phyloP scores from a whole-genome alignment of 2,329 filamentous ascomycete species.

The Pyrenophora seminiperda region DNA sequence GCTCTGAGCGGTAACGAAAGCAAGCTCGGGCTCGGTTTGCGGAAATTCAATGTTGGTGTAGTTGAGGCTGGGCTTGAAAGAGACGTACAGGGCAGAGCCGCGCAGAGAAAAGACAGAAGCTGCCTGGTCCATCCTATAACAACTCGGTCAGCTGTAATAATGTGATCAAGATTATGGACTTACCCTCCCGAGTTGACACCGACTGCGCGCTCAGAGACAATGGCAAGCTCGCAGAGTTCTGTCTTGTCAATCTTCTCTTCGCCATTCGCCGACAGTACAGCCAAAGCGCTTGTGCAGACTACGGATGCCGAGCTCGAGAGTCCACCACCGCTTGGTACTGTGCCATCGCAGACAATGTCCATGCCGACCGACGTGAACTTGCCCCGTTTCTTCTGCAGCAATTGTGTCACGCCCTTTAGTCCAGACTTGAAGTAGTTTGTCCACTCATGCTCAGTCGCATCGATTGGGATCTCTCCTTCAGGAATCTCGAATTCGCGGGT shows the following conservation, averaged over 20 bases:
- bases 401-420: slow-evolving; percentile 76
- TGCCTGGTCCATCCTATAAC: slow-evolving; percentile 89
- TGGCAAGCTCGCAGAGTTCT: slow-evolving; percentile 87
- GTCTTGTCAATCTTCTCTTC: slow-evolving; percentile 82
- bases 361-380: slow-evolving; percentile 74
- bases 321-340: slow-evolving; percentile 88
- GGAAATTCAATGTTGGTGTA: slow-evolving; percentile 83
- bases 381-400: slow-evolving; percentile 71
- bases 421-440: slow-evolving; percentile 98
- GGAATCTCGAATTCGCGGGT: slow-evolving; percentile 75
- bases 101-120: slow-evolving; percentile 91
- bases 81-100: slow-evolving; percentile 86
- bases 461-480: slow-evolving; percentile 66
- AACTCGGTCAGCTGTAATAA: slow-evolving; percentile 26
- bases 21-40: slow-evolving; percentile 77
- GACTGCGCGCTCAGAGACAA: slow-evolving; percentile 91
- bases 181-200: slow-evolving; percentile 96
- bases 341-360: slow-evolving; percentile 88
- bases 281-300: slow-evolving; percentile 85
- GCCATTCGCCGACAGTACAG: slow-evolving; percentile 85
- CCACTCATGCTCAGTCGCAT: slow-evolving; percentile 87
- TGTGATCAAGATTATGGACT: slow-evolving; percentile 34
- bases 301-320: slow-evolving; percentile 94
- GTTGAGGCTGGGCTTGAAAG: slow-evolving; percentile 79
- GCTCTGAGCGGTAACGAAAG: slow-evolving; percentile 91